A percentile compares a stretch with the other conserved stretches of the same genome.
These are phyloP conservation scores for Plasmodiophora brassicae DNA, from an alignment of 208 protist genomes.

Conservation along the genomic window DNA sequence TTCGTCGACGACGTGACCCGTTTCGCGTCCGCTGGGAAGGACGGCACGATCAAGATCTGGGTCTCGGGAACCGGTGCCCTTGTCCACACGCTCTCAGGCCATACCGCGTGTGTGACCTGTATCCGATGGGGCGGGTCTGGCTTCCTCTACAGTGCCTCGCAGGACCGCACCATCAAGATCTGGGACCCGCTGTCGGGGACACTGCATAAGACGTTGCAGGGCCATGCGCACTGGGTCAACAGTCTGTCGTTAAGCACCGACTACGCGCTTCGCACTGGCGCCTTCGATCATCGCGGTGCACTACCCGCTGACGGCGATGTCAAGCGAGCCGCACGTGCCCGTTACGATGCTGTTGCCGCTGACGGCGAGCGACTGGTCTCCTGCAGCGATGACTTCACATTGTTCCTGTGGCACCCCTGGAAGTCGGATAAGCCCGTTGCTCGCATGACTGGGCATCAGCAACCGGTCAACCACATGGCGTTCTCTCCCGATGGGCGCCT, in stretches of 20 bases:
- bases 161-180: conserved; percentile 44
- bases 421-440: conserved; percentile 37
- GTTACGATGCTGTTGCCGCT: neutral
- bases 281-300: conserved; percentile 36
- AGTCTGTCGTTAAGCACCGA: conserved; percentile 41
- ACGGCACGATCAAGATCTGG: conserved; percentile 9
- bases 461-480: conserved; percentile 48
- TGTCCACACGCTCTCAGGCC: neutral
- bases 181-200: neutral
- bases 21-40: neutral
- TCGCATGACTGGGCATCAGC: conserved; percentile 52
- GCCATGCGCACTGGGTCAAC: conserved; percentile 44
- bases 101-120: conserved; percentile 14
- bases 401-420: conserved; percentile 53
- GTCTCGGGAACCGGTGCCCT: neutral
- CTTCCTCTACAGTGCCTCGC: conserved; percentile 36
- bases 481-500: conserved; percentile 54
- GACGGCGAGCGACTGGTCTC: conserved; percentile 55
- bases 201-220: conserved; percentile 13
- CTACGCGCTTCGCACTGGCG: conserved; percentile 31
- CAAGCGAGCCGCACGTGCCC: neutral
- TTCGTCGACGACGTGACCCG: neutral
- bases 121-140: neutral
- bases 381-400: conserved; percentile 59
- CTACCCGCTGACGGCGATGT: neutral